Evolutionary conservation across 768 basidiomycete genomes (phyloP), one percentile per base, ranked within the genome.

Genomic region (Paxillus ammoniavirescens): DNA sequence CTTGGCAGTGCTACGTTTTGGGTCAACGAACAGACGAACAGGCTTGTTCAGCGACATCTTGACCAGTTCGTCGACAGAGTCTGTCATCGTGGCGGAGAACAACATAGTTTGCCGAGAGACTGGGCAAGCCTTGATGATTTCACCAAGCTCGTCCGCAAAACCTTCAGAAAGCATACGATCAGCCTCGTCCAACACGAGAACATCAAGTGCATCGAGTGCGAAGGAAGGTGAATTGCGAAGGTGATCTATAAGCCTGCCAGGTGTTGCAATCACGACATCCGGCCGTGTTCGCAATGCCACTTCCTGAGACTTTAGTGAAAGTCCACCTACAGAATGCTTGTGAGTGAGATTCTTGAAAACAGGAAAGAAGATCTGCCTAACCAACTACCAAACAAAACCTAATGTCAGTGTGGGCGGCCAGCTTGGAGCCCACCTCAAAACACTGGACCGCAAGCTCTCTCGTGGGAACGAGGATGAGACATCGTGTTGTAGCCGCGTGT

Each of bases 1-100:
- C 42, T 83, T 82, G 13, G 96, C 94, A 0, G 90, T 93, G 30
- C 80, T 86, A 53, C 88, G 83, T 67, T 95, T 94, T 8, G 93
- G 93, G 65, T 98, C 97, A 18, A 99, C 95, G 68, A 98, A 98
- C 31, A 98, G 78, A 42, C 95, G 82, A 8, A 95, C 91, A 5
- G 97, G 97, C 67, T 89, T 93, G 68, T 93, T 89, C 46, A 98
- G 74, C 12, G 91, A 92, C 80, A 98, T 88, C 64, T 85, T 86
- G 53, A 98, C 90, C 45, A 99, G 81, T 65, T 94, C 88, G 62
- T 97, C 92, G 8, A 98, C 89, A 1, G 90, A 89, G 70, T 99
- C 97, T 4, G 95, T 98, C 90, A 98, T 98, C 1, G 97, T 99
- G 2, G 97, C 97, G 1, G 94, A 97, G 73, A 99, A 99, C 36